Evolutionary conservation across 345 rosid genomes (phyloP).

Genomic region (Physaria fendleri): DNA sequence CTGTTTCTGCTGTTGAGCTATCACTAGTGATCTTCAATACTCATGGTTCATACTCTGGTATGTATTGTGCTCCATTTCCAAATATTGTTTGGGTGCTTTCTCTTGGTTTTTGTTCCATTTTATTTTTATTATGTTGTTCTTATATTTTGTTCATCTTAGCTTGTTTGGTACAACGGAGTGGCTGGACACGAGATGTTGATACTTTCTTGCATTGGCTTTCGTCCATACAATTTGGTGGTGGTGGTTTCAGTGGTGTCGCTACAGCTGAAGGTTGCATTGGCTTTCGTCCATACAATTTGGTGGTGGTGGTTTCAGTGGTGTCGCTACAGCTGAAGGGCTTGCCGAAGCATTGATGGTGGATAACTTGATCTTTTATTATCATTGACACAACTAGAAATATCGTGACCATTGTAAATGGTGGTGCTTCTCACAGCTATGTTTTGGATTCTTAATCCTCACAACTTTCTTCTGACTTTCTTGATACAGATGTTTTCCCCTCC

Average conservation of each 20-base stretch:
- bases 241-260: constrained; percentile 91
- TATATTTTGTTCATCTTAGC: constrained; percentile 39
- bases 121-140: not conserved
- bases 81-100: constrained; percentile 6
- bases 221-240: constrained; percentile 72
- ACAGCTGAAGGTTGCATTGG: no score
- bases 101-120: not conserved
- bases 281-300: constrained; percentile 64
- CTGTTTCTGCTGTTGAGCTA: constrained; percentile 55
- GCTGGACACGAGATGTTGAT: constrained; percentile 89
- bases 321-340: constrained; percentile 97
- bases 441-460: constrained; percentile 3
- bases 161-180: constrained; percentile 86
- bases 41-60: constrained; percentile 74
- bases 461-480: constrained; percentile 25
- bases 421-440: constrained; percentile 12
- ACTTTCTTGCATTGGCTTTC: constrained; percentile 75
- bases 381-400: not conserved
- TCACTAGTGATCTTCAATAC: constrained; percentile 69
- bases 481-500: constrained; percentile 69
- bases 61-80: constrained; percentile 11
- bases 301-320: constrained; percentile 96
- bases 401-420: not conserved
- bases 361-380: constrained; percentile 9
- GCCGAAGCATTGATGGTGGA: constrained; percentile 91